Conservation (phyloP, 441 rosid species). For the Kokia cookei region DNA sequence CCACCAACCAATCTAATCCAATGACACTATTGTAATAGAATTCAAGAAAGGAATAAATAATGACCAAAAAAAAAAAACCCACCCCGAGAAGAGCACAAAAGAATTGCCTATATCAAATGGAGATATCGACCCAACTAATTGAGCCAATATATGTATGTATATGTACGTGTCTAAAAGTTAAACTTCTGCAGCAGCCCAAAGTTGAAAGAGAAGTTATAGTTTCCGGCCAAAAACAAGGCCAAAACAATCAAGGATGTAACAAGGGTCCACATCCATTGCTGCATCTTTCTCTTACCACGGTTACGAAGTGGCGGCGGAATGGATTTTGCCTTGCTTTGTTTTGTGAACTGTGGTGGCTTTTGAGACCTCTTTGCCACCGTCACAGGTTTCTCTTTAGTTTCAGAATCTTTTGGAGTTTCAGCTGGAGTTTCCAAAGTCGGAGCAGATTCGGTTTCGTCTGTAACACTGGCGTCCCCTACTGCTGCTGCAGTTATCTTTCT, state of each 20-base stretch:
- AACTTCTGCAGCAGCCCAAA: conserved; percentile 13
- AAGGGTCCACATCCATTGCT: conserved; percentile 72
- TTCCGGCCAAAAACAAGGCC: conserved; percentile 50
- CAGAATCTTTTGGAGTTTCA: conserved; percentile 37
- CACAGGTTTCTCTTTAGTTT: conserved; percentile 34
- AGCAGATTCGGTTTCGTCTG: conserved; percentile 25
- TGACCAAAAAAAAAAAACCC: not conserved
- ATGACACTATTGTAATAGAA: not conserved
- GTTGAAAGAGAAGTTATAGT: conserved; percentile 31
- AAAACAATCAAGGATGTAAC: conserved; percentile 22
- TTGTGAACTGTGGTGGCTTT: conserved; percentile 38
- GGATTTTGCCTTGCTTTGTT: conserved; percentile 52
- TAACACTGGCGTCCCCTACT: conserved; percentile 17
- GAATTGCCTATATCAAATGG: conserved; percentile 4
- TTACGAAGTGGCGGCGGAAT: conserved; percentile 62
- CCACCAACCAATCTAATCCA: not conserved
- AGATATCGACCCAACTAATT: not conserved
- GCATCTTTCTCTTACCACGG: conserved; percentile 64
- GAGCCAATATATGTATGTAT: not conserved
- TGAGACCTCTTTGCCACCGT: conserved; percentile 39
- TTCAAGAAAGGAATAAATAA: not conserved
- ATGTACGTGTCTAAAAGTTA: conserved; percentile 4
- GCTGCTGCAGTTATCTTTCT: conserved; percentile 1
- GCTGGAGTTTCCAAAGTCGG: conserved; percentile 23
- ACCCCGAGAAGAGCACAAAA: not conserved